Percentiles rank a stretch among this genome's conserved stretches.
phyloP scores from a whole-genome alignment of 2,329 filamentous ascomycete genomes.

The Dactylellina haptotyla region DNA sequence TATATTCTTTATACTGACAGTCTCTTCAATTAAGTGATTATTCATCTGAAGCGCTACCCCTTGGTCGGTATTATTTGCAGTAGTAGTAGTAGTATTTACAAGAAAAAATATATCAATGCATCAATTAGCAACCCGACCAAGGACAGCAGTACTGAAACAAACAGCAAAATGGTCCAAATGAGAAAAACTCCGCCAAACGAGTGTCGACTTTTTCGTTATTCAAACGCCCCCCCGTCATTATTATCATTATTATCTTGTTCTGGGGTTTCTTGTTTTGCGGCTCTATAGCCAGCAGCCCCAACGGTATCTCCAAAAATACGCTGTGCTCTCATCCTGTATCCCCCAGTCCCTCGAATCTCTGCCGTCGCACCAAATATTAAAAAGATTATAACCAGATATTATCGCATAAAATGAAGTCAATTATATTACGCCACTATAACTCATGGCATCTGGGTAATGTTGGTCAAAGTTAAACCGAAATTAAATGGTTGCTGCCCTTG shows the following conservation, averaged over 20 bases:
- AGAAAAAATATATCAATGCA: slow-evolving; percentile 12
- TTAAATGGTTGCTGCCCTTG: slow-evolving; percentile 50
- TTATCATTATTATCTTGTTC: slow-evolving; percentile 48
- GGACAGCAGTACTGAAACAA: not conserved
- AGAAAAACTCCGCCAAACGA: slow-evolving; percentile 49
- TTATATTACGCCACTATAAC: not conserved
- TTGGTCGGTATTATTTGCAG: too few relatives aligned
- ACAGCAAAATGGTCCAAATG: not conserved
- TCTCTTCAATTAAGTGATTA: too few relatives aligned
- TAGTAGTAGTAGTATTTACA: too few relatives aligned
- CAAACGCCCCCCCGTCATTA: slow-evolving; percentile 43
- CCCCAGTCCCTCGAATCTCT: too few relatives aligned
- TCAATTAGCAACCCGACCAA: slow-evolving; percentile 24
- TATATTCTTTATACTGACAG: too few relatives aligned
- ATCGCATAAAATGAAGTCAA: not conserved
- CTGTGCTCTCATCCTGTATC: too few relatives aligned
- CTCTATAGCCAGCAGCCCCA: too few relatives aligned
- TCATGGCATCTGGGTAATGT: not conserved
- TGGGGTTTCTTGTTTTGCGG: slow-evolving; percentile 2
- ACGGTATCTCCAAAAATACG: slow-evolving; percentile 14
- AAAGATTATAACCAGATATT: too few relatives aligned
- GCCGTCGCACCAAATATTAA: too few relatives aligned
- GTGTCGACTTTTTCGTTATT: slow-evolving; percentile 42
- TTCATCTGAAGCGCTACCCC: too few relatives aligned
- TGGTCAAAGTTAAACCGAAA: slow-evolving; percentile 28